Conservation (phyloP, 1,284 basidiomycete genomes). For the Ganoderma sinense region DNA sequence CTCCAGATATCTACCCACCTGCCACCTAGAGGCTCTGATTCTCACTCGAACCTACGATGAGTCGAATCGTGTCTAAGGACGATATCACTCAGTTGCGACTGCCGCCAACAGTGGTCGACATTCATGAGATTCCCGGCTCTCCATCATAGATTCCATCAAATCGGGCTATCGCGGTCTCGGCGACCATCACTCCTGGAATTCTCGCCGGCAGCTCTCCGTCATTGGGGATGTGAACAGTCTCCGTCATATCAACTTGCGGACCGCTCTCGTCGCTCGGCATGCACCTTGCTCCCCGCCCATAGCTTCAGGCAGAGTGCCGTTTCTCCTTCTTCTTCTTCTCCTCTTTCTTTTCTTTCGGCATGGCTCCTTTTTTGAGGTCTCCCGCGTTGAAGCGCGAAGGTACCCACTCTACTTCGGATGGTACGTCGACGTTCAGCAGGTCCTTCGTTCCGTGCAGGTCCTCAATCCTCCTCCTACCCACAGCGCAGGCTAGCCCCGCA, state of each 20-base stretch:
- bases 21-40: not conserved
- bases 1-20: not conserved
- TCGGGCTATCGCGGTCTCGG: not conserved
- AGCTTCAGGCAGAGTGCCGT: not conserved
- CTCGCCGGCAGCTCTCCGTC: not conserved
- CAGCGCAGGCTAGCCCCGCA: slow-evolving; percentile 10
- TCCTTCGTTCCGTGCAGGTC: not conserved
- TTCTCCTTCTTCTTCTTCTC: not conserved
- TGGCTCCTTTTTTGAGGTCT: slow-evolving; percentile 8
- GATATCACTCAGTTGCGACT: not conserved
- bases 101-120: not conserved
- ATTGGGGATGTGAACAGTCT: not conserved
- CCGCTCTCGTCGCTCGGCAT: slow-evolving; percentile 3
- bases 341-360: slow-evolving; percentile 1
- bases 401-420: slow-evolving; percentile 1
- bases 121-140: not conserved
- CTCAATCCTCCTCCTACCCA: not conserved
- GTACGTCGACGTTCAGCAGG: not conserved
- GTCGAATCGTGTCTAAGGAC: not conserved
- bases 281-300: slow-evolving; percentile 6
- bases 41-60: not conserved
- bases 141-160: not conserved
- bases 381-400: slow-evolving; percentile 5
- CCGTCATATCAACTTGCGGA: not conserved
- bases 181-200: slow-evolving; percentile 3